A percentile compares a stretch with the other conserved stretches of the same genome.
Conservation (phyloP, 495 filamentous ascomycete species). For the Paragyromitra xinjiangensis region DNA sequence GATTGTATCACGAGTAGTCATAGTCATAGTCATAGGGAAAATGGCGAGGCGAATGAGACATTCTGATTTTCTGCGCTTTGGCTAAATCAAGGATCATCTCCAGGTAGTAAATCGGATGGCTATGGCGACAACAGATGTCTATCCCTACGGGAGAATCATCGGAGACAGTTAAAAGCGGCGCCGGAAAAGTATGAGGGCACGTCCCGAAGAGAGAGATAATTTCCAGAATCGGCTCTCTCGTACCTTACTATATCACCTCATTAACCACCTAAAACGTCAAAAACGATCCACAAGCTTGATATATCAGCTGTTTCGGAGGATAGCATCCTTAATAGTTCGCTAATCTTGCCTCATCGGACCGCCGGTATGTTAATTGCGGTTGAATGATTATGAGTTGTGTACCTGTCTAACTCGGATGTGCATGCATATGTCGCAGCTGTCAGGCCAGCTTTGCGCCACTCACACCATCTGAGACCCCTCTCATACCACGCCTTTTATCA, state of each 20-base stretch:
- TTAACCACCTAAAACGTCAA: neutral
- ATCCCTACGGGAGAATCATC: neutral
- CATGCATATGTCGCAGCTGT: constrained; percentile 7
- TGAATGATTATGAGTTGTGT: constrained; percentile 19
- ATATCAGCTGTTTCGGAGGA: constrained; percentile 21
- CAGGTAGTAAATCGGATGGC: neutral
- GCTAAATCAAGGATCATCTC: neutral
- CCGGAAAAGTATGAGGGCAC: too few relatives aligned
- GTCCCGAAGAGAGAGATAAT: neutral
- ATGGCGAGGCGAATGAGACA: neutral
- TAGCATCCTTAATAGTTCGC: constrained; percentile 14
- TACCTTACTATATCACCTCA: neutral
- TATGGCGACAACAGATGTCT: neutral
- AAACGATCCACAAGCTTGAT: constrained; percentile 24
- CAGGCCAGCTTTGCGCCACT: constrained; percentile 21
- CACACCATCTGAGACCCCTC: constrained; percentile 38
- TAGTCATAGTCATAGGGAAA: neutral
- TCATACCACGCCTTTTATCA: constrained; percentile 11
- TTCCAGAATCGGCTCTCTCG: neutral
- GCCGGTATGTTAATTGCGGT: constrained; percentile 16
- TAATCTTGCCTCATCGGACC: constrained; percentile 28
- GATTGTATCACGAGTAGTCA: too few relatives aligned
- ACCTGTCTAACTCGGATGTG: neutral
- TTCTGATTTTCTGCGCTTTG: neutral
- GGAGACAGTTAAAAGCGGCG: too few relatives aligned